Evolutionary conservation across 2,329 filamentous ascomycete genomes (phyloP).

Genomic region (Ascochyta lentis): DNA sequence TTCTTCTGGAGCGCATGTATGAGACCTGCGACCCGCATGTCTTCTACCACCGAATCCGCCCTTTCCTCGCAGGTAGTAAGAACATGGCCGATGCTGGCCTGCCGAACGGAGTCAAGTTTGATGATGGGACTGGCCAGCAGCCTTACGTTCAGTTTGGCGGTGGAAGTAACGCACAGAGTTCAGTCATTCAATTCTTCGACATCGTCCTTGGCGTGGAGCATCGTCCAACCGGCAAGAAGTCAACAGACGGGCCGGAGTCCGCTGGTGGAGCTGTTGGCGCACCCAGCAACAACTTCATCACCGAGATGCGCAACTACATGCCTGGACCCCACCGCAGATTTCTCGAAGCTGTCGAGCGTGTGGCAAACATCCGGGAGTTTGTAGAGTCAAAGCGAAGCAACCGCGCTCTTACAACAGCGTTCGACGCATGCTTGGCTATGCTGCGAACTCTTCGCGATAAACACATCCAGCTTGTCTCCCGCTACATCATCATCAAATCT

Average conservation of each 20-base stretch:
- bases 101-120: slow-evolving; percentile 85
- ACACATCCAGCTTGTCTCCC: slow-evolving; percentile 94
- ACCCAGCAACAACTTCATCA: slow-evolving; percentile 85
- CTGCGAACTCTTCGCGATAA: slow-evolving; percentile 83
- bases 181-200: slow-evolving; percentile 96
- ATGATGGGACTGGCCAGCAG: slow-evolving; percentile 72
- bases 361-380: slow-evolving; percentile 87
- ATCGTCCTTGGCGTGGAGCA: slow-evolving; percentile 89
- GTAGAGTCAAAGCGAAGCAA: slow-evolving; percentile 70
- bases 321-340: slow-evolving; percentile 90
- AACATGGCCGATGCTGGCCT: slow-evolving; percentile 96
- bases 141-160: slow-evolving; percentile 86
- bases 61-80: slow-evolving; percentile 93
- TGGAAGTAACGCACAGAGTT: slow-evolving; percentile 96
- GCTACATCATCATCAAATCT: slow-evolving; percentile 92
- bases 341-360: slow-evolving; percentile 75
- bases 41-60: slow-evolving; percentile 96
- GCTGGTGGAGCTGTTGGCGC: slow-evolving; percentile 54
- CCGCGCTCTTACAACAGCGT: slow-evolving; percentile 75
- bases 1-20: slow-evolving; percentile 85
- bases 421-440: slow-evolving; percentile 87
- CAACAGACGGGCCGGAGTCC: slow-evolving; percentile 38
- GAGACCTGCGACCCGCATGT: slow-evolving; percentile 93
- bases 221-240: slow-evolving; percentile 81
- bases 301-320: slow-evolving; percentile 98